Conservation (phyloP, 2,329 filamentous ascomycete genomes). For the Teratosphaeria viscida region DNA sequence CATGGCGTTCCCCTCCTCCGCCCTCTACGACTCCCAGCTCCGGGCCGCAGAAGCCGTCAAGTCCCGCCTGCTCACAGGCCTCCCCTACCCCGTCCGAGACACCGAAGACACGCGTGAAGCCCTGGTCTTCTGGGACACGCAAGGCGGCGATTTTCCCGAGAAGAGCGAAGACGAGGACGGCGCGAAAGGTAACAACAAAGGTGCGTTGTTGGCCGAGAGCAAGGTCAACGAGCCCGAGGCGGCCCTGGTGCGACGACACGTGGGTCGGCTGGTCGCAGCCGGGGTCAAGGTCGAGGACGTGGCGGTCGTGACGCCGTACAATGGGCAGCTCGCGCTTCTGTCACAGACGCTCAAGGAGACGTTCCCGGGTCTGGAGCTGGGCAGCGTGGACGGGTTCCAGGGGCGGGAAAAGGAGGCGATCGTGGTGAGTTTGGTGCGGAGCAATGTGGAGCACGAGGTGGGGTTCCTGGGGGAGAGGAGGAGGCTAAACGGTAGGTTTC, state of each 20-base stretch:
- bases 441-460: conserved; percentile 76
- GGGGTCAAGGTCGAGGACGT: conserved; percentile 77
- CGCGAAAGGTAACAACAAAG: conserved; percentile 20
- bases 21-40: conserved; percentile 74
- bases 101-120: conserved; percentile 83
- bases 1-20: conserved; percentile 85
- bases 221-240: conserved; percentile 93
- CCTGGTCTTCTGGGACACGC: conserved; percentile 89
- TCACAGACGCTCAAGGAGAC: conserved; percentile 65
- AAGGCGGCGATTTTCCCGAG: conserved; percentile 67
- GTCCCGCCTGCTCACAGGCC: conserved; percentile 59
- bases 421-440: conserved; percentile 85
- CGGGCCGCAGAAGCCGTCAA: conserved; percentile 73
- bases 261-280: conserved; percentile 62
- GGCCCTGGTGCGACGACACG: conserved; percentile 66
- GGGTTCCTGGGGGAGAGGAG: conserved; percentile 90
- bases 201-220: conserved; percentile 53
- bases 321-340: conserved; percentile 76
- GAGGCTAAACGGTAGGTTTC: conserved; percentile 68
- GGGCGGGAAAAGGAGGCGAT: conserved; percentile 95
- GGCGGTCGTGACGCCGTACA: conserved; percentile 91
- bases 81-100: conserved; percentile 67
- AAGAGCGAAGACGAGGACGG: conserved; percentile 57
- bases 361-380: conserved; percentile 82
- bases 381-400: conserved; percentile 94